A percentile compares a stretch with the other conserved stretches of the same genome.
Conservation (phyloP, 177 flowering plant genomes). For the Tripterygium wilfordii region DNA sequence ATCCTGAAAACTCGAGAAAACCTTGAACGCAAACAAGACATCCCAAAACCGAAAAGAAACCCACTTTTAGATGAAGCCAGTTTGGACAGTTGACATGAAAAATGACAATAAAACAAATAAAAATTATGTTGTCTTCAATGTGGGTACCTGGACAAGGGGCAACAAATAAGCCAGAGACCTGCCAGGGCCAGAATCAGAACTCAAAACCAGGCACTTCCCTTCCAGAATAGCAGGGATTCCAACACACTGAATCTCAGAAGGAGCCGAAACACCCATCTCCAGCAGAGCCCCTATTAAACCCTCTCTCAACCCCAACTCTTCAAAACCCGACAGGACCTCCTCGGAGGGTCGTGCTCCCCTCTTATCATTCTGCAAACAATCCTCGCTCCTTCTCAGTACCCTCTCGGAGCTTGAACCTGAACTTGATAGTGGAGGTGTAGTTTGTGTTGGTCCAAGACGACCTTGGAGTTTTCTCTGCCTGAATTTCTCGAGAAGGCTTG, state of each 20-base stretch:
- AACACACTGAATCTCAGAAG: conserved; percentile 15
- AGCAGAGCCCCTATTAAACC: conserved; percentile 4
- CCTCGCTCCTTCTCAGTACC: neutral
- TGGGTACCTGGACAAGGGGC: conserved; percentile 23
- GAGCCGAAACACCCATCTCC: conserved; percentile 11
- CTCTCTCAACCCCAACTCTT: conserved; percentile 13
- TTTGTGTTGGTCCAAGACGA: conserved; percentile 1
- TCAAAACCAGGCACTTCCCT: conserved; percentile 12
- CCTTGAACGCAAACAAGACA: too few relatives aligned
- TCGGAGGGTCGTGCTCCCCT: neutral
- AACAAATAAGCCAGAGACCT: conserved; percentile 15
- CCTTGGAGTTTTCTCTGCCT: conserved; percentile 7
- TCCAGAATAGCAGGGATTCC: conserved; percentile 18
- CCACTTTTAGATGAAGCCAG: too few relatives aligned
- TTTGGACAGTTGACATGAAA: too few relatives aligned
- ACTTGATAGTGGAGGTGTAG: neutral
- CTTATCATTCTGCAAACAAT: neutral
- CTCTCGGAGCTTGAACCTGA: neutral
- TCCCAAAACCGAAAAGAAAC: too few relatives aligned
- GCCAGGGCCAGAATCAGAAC: conserved; percentile 7
- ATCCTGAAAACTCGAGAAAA: too few relatives aligned
- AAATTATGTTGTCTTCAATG: too few relatives aligned
- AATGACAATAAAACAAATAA: too few relatives aligned
- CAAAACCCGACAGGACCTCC: conserved; percentile 5
- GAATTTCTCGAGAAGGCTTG: conserved; percentile 8